These are phyloP conservation scores for Paramecium octaurelia DNA, from an alignment of 73 alveolate genomes.

Conservation along the genomic window DNA sequence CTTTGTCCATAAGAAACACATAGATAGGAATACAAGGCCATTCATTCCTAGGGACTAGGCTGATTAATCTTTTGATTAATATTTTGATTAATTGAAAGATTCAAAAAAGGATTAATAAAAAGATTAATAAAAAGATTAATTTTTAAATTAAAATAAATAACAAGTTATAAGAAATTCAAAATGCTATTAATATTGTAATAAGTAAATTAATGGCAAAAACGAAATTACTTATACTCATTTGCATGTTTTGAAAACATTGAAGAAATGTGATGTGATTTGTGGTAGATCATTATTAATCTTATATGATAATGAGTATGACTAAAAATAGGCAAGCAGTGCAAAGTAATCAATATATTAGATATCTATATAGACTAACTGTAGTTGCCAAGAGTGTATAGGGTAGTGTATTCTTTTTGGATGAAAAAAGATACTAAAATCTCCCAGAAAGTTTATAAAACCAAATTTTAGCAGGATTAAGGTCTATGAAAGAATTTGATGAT, in stretches of 20 bases:
- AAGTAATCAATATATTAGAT: not conserved
- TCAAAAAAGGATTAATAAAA: too few relatives aligned
- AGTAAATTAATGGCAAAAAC: not conserved
- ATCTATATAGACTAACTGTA: not conserved
- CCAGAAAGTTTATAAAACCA: constrained; percentile 1
- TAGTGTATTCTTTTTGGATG: not conserved
- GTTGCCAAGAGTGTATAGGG: not conserved
- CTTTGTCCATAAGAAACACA: not conserved
- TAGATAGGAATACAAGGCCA: not conserved
- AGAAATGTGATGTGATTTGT: constrained; percentile 1
- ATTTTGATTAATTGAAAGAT: not conserved
- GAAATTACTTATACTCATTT: not conserved
- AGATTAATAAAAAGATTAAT: too few relatives aligned
- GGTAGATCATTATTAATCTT: constrained; percentile 7
- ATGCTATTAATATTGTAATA: constrained; percentile 15
- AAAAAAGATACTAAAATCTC: not conserved
- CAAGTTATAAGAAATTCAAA: not conserved
- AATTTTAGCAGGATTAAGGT: not conserved
- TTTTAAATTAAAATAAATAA: too few relatives aligned
- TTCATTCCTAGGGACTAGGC: not conserved
- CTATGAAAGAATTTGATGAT: constrained; percentile 34
- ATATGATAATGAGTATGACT: constrained; percentile 9
- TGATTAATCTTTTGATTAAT: constrained; percentile 5
- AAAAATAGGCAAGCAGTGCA: not conserved
- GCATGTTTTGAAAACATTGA: not conserved